These are phyloP conservation scores for Thermomucor indicae-seudaticae DNA, from an alignment of 371 early-diverging fungal genomes.

Conservation along the genomic window DNA sequence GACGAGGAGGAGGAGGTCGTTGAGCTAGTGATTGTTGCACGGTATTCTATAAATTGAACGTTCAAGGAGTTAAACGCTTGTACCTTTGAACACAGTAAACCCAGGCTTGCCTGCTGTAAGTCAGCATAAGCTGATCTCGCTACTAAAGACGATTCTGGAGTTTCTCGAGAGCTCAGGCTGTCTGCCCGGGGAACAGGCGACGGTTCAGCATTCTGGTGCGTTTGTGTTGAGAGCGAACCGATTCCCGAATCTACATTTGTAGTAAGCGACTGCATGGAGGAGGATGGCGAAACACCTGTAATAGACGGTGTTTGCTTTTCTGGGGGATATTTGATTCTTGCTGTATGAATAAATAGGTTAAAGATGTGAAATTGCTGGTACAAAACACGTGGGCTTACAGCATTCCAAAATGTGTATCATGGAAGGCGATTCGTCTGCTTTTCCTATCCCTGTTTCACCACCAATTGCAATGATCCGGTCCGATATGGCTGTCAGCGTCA, in stretches of 20 bases:
- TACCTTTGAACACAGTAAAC: too few relatives aligned
- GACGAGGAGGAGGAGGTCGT: constrained; percentile 30
- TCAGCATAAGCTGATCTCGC: too few relatives aligned
- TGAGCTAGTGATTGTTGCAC: neutral
- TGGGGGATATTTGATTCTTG: constrained; percentile 64
- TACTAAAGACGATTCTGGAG: neutral
- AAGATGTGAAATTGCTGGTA: too few relatives aligned
- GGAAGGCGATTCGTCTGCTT: constrained; percentile 51
- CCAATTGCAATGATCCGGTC: constrained; percentile 62
- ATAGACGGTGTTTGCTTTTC: constrained; percentile 8
- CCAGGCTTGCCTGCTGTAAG: neutral
- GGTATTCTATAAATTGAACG: neutral
- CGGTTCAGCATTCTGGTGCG: neutral
- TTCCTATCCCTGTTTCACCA: constrained; percentile 47
- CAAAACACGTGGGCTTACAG: too few relatives aligned
- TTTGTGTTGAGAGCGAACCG: neutral
- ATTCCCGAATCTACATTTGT: neutral
- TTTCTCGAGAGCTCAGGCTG: too few relatives aligned
- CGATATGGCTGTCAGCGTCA: constrained; percentile 57
- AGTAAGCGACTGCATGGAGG: neutral
- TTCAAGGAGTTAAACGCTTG: too few relatives aligned
- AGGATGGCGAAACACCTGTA: constrained; percentile 4
- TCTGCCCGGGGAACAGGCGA: neutral
- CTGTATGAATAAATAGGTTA: constrained; percentile 14
- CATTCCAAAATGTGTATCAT: too few relatives aligned